Conservation (phyloP, 768 basidiomycete genomes). For the Tylopilus balloui region DNA sequence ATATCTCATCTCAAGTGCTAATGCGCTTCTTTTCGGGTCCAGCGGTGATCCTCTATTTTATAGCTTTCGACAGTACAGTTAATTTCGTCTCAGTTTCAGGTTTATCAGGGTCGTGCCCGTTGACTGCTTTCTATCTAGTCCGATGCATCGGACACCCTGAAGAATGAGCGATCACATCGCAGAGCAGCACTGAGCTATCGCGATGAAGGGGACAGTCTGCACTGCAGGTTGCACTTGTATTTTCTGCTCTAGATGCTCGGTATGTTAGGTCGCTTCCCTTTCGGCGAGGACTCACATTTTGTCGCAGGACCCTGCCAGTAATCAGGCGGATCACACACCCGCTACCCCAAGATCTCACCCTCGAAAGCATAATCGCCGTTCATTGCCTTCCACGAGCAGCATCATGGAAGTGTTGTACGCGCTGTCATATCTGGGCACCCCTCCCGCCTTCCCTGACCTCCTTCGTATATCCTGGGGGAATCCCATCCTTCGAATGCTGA, state of each 20-base stretch:
- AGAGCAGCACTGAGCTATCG: slow-evolving; percentile 13
- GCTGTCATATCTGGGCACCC: slow-evolving; percentile 12
- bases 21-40: no score
- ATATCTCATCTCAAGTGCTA: no score
- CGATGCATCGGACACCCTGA: neutral
- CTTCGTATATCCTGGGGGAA: slow-evolving; percentile 14
- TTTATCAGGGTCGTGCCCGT: neutral
- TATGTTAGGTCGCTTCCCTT: neutral
- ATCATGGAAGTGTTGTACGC: slow-evolving; percentile 27
- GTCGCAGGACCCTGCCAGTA: slow-evolving; percentile 9
- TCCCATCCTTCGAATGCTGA: neutral
- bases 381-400: slow-evolving; percentile 19
- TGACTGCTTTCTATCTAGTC: neutral
- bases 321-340: neutral
- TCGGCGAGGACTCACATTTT: slow-evolving; percentile 1
- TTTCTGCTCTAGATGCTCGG: slow-evolving; percentile 4
- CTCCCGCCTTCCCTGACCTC: slow-evolving; percentile 15
- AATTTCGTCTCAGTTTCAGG: slow-evolving; percentile 2
- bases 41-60: neutral
- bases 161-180: neutral
- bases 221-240: slow-evolving; percentile 7
- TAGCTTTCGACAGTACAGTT: neutral
- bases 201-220: slow-evolving; percentile 10
- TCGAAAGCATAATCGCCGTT: slow-evolving; percentile 2
- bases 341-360: slow-evolving; percentile 2